A percentile compares a stretch with the other conserved stretches of the same genome.
These are phyloP conservation scores for Saccharomycopsis javanensis DNA, from an alignment of 805 yeast genomes.

Conservation along the genomic window DNA sequence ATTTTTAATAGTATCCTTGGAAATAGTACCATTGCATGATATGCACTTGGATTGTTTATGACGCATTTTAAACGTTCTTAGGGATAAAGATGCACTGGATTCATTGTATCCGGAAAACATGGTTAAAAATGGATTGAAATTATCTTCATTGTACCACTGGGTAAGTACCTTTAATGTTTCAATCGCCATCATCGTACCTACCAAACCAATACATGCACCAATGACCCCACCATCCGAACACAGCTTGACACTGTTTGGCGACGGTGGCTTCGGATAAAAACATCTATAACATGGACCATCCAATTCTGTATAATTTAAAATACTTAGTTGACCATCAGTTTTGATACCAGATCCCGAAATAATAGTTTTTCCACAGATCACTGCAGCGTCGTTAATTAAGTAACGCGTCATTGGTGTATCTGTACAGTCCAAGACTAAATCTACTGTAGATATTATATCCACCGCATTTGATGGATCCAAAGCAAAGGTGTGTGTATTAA, in stretches of 20 bases:
- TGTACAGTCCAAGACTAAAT: conserved; percentile 82
- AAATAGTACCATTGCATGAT: conserved; percentile 49
- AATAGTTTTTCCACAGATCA: conserved; percentile 54
- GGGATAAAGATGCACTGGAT: conserved; percentile 35
- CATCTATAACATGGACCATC: conserved; percentile 92
- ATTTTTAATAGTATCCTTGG: conserved; percentile 35
- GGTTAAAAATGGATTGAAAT: conserved; percentile 59
- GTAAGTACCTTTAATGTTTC: conserved; percentile 73
- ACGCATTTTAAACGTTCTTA: conserved; percentile 76
- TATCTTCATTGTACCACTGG: conserved; percentile 39
- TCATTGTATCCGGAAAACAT: conserved; percentile 59
- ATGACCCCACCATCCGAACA: conserved; percentile 92
- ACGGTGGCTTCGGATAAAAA: conserved; percentile 83
- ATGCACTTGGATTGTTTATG: conserved; percentile 48
- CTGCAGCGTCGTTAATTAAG: conserved; percentile 77
- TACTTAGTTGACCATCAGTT: conserved; percentile 81
- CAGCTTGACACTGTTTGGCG: conserved; percentile 68
- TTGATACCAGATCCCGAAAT: conserved; percentile 89
- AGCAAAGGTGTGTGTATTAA: conserved; percentile 42
- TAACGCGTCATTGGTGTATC: conserved; percentile 87
- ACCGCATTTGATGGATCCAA: conserved; percentile 51
- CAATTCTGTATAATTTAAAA: conserved; percentile 51
- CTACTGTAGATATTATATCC: conserved; percentile 52
- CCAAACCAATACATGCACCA: conserved; percentile 92
- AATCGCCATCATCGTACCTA: conserved; percentile 82